Conservation (phyloP, 23 red algal genomes). For the Gracilaria gracilis region DNA sequence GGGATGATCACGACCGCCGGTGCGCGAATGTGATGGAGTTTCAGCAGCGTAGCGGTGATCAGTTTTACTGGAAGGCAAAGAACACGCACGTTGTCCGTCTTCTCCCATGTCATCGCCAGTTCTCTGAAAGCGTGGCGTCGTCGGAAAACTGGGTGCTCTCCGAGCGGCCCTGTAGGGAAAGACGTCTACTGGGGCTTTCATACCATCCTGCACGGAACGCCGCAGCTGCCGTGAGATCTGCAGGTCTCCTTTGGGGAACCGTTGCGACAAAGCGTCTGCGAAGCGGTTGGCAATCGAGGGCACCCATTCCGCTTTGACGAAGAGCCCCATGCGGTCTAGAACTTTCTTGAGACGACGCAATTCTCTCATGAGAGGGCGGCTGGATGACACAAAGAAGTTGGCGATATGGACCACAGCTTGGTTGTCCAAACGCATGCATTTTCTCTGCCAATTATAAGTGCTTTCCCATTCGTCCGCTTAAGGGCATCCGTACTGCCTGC, state of each 20-base stretch:
- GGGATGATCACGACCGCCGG: constrained; percentile 48
- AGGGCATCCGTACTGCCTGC: neutral
- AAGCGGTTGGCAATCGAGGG: constrained; percentile 10
- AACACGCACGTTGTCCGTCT: neutral
- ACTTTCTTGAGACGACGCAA: constrained; percentile 11
- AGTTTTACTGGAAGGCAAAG: constrained; percentile 27
- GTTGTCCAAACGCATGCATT: constrained; percentile 14
- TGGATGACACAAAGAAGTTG: constrained; percentile 21
- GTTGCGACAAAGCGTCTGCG: constrained; percentile 24
- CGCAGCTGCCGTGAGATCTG: neutral
- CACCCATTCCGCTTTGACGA: neutral
- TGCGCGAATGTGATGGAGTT: neutral
- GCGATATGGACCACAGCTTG: constrained; percentile 20
- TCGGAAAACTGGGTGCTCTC: neutral
- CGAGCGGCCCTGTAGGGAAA: neutral
- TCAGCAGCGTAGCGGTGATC: constrained; percentile 35
- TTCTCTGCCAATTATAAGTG: neutral
- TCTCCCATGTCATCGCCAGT: neutral
- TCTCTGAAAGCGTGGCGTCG: constrained; percentile 16
- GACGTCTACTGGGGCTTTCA: neutral
- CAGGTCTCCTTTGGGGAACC: neutral
- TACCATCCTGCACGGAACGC: constrained; percentile 10
- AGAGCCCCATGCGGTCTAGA: neutral
- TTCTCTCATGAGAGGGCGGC: constrained; percentile 20
- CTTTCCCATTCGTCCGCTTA: neutral